Conservation (phyloP, 2,329 filamentous ascomycete species). For the Keithomyces neogunnii region DNA sequence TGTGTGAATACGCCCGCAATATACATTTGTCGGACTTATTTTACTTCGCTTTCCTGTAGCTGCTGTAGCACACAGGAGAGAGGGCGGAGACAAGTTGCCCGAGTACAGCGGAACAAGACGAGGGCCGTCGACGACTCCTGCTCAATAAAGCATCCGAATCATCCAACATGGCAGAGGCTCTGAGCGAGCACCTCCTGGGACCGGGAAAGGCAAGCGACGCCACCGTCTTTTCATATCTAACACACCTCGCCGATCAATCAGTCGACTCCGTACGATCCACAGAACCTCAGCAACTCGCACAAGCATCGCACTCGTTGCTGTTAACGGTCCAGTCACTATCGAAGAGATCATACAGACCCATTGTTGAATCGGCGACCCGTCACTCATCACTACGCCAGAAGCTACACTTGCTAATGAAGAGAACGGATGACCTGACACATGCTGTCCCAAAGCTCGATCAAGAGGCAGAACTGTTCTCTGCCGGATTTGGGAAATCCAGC, state of each 20-base stretch:
- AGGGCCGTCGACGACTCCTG: background rate
- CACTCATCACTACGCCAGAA: slow-evolving; percentile 65
- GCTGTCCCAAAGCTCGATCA: slow-evolving; percentile 72
- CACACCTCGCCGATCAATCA: slow-evolving; percentile 67
- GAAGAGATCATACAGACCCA: slow-evolving; percentile 77
- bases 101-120: background rate
- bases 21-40: too few species aligned
- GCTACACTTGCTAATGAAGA: slow-evolving; percentile 60
- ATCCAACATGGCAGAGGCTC: slow-evolving; percentile 25
- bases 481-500: slow-evolving; percentile 68
- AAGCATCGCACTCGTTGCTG: slow-evolving; percentile 70
- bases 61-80: too few species aligned
- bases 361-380: slow-evolving; percentile 73
- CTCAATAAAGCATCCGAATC: background rate
- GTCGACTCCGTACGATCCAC: slow-evolving; percentile 62
- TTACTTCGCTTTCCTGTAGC: too few species aligned
- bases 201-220: slow-evolving; percentile 32
- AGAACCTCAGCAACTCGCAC: slow-evolving; percentile 73
- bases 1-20: too few species aligned
- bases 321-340: slow-evolving; percentile 81
- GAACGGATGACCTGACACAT: slow-evolving; percentile 58
- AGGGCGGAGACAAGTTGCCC: too few species aligned
- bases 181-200: slow-evolving; percentile 24
- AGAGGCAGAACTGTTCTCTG: slow-evolving; percentile 71
- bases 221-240: slow-evolving; percentile 61